Base-by-base conservation (phyloP, 164 flowering plant genomes). In the Brasenia schreberi region DNA sequence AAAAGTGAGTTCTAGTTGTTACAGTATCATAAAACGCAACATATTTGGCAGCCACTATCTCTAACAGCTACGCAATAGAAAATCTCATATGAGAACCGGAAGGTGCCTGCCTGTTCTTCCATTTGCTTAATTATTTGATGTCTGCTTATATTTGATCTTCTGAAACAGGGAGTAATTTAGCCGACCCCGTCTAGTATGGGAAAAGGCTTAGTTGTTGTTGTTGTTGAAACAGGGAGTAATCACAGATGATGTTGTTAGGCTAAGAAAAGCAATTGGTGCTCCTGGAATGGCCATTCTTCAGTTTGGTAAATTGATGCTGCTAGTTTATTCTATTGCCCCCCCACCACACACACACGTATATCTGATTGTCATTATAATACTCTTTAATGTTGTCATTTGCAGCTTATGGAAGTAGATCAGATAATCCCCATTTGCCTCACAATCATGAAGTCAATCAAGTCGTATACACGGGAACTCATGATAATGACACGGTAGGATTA, bases 281-380 rank as follows among this genome's bases (percentile, higher is more conserved):
- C 99, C 99, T 76, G 99, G 99, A 74, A 94, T 94, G 99, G 91
- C 94, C 65, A 96, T 94, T 65, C 95, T 94, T 70, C 99, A 94
- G 73, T 94, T 94, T 82, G 99, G 99, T 94, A 88, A 67, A 63
- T 27, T 67, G 39, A 33, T 33, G 39, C 39, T 33, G 39, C 39
- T 33, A 23, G 27, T 23, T 23, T 23, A 23, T 23, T 23, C 27
- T 23, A 64, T 7, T 71, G 43, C 6, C 19, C 18, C 19, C 43
- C 61, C 7, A 60, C n/a, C n/a, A 60, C n/a, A n/a, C 18, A 61
- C 18, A 18, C 7, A 19, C n/a, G n/a, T 61, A n/a, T 61, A 18
- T n/a, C 7, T n/a, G 5, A 1, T 10, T 61, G 63, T 61, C 63
- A 1, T 68, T 18, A 42, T 59, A 42, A 49, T 42, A 58, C 10